A percentile compares a stretch with the other conserved stretches of the same genome.
phyloP scores from a whole-genome alignment of 2,329 filamentous ascomycete genomes.

The Septoria petroselini region DNA sequence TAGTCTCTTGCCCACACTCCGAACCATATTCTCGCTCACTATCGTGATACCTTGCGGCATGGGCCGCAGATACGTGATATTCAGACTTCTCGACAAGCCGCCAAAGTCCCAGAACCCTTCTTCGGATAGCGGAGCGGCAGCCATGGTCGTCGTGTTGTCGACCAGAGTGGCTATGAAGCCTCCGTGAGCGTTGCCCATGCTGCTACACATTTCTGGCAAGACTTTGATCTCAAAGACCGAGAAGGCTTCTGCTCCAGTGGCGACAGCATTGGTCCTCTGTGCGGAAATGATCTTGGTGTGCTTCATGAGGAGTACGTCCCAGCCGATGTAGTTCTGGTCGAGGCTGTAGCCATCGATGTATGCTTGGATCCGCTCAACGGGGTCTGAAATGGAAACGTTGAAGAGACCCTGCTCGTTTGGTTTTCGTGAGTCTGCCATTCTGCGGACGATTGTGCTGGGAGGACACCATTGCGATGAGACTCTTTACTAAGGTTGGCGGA shows the following conservation, averaged over 20 bases:
- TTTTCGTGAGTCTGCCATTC: not conserved
- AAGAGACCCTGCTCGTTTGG: constrained; percentile 7
- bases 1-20: constrained; percentile 43
- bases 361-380: constrained; percentile 12
- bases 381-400: constrained; percentile 15
- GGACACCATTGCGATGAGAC: too few species aligned
- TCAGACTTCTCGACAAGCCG: constrained; percentile 42
- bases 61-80: constrained; percentile 45
- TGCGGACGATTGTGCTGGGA: too few species aligned
- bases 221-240: constrained; percentile 16
- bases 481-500: too few species aligned
- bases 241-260: constrained; percentile 6
- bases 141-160: constrained; percentile 50
- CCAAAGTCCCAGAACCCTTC: constrained; percentile 38
- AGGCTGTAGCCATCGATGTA: constrained; percentile 15
- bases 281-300: constrained; percentile 16
- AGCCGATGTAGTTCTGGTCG: constrained; percentile 13
- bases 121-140: constrained; percentile 23
- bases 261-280: constrained; percentile 1
- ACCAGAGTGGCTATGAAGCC: constrained; percentile 53
- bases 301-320: constrained; percentile 14
- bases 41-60: constrained; percentile 39
- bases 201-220: constrained; percentile 17
- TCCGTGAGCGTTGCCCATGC: constrained; percentile 25
- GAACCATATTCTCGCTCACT: constrained; percentile 42